phyloP scores from a whole-genome alignment of 805 yeast species.

The Ogataea ganodermae region DNA sequence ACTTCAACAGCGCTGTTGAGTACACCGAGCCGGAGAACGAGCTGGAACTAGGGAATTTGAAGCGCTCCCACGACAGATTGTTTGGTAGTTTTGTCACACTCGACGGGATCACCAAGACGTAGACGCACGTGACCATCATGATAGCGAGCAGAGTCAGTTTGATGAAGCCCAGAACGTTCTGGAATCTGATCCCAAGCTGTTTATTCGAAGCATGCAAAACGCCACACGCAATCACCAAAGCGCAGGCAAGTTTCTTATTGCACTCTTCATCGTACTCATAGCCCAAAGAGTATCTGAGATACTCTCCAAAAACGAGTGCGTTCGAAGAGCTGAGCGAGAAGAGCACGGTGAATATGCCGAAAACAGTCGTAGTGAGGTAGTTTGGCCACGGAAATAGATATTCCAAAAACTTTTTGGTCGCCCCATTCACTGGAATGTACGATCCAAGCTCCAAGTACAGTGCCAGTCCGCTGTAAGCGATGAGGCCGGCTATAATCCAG shows the following conservation, averaged over 20 bases:
- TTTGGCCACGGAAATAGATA: slow-evolving; percentile 58
- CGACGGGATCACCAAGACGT: slow-evolving; percentile 40
- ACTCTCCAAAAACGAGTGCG: slow-evolving; percentile 51
- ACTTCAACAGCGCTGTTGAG: slow-evolving; percentile 47
- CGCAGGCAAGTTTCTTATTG: slow-evolving; percentile 21
- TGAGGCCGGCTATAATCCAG: slow-evolving; percentile 58
- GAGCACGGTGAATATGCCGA: slow-evolving; percentile 44
- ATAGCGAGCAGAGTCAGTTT: slow-evolving; percentile 42
- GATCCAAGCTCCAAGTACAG: slow-evolving; percentile 66
- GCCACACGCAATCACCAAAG: slow-evolving; percentile 19
- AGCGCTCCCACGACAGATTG: slow-evolving; percentile 18
- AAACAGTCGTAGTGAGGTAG: slow-evolving; percentile 43
- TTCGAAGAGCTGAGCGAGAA: slow-evolving; percentile 47
- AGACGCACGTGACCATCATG: slow-evolving; percentile 43
- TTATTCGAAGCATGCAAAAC: slow-evolving; percentile 43
- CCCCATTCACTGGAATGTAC: slow-evolving; percentile 68
- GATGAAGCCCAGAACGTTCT: slow-evolving; percentile 47
- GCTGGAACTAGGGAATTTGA: slow-evolving; percentile 21
- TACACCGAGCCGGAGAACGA: slow-evolving; percentile 37
- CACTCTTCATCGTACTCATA: slow-evolving; percentile 35
- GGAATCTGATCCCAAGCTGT: slow-evolving; percentile 44
- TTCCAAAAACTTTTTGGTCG: slow-evolving; percentile 66
- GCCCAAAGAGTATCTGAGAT: slow-evolving; percentile 43
- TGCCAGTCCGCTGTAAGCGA: slow-evolving; percentile 62
- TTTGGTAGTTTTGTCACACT: slow-evolving; percentile 23